phyloP scores from a whole-genome alignment of 306 rosid genomes.

The Prinsepia uniflora region DNA sequence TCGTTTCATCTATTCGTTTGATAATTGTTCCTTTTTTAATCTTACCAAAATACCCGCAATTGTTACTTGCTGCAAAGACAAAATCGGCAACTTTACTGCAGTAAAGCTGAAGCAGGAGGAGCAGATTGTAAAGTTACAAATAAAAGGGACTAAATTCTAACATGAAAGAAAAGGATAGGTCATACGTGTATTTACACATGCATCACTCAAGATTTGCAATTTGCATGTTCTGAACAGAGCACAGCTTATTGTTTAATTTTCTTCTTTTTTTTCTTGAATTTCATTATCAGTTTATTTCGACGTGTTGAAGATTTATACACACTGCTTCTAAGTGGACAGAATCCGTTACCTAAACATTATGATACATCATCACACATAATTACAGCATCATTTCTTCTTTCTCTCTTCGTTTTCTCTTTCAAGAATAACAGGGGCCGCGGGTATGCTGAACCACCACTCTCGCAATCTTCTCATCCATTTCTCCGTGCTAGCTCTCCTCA shows the following conservation, averaged over 20 bases:
- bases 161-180: background rate
- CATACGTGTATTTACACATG: background rate
- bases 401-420: constrained; percentile 80
- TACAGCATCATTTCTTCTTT: constrained; percentile 60
- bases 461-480: constrained; percentile 66
- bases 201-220: background rate
- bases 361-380: constrained; percentile 10
- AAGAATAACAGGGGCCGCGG: constrained; percentile 92
- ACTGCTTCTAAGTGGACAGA: constrained; percentile 2
- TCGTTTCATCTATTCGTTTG: no score
- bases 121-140: no score
- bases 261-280: constrained; percentile 1
- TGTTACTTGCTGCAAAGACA: no score
- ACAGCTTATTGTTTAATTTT: background rate
- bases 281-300: constrained; percentile 20
- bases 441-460: constrained; percentile 99
- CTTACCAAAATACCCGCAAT: no score
- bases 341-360: constrained; percentile 16
- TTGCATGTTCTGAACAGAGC: background rate
- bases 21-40: no score
- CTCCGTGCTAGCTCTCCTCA: constrained; percentile 77
- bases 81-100: no score
- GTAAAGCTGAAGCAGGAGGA: no score
- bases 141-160: no score
- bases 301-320: constrained; percentile 31